Base-by-base conservation (phyloP, 352 stramenopile genomes). In the Phytophthora lateralis region DNA sequence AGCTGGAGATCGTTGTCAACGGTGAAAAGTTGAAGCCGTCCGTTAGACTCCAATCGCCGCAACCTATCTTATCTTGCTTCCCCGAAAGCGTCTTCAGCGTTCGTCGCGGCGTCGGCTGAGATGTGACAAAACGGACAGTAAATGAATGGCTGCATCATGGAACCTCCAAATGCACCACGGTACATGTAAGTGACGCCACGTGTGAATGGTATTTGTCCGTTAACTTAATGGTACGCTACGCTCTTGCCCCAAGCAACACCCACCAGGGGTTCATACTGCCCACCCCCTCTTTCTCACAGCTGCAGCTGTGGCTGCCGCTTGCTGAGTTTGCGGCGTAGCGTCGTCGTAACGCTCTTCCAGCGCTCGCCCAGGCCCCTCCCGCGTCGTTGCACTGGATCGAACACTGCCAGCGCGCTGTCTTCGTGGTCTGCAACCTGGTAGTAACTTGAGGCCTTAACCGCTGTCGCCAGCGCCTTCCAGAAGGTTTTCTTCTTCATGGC, bases 201-300 rank as follows among this genome's bases (percentile, higher is more conserved):
- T 9, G n/a, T 47, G 42, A 55, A 55, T 37, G n/a, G 17, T 39
- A 46, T 42, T 65, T 48, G 21, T 51, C 55, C 34, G 43, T 66
- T 66, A 66, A 66, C 11, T 68, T 63, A 68, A 60, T 60, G 2
- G 3, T 43, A 70, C 61, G 32, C 46, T 60, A 30, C 34, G 21
- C 21, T 24, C 21, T 37, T 44, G 43, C 58, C 50, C 54, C 54
- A 64, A 45, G 35, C 38, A 58, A 59, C 39, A 17, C 20, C 42
- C 42, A 49, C 46, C 12, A 6, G 27, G 32, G 26, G 42, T 44
- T 66, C 56, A 58, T 52, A 46, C 46, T 39, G 5, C n/a, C 29
- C 39, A 17, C 41, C 55, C 35, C 11, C 17, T 53, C 14, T 14
- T 58, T 7, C 39, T 66, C 41, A 52, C 27, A 60, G 41, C 35